phyloP scores from a whole-genome alignment of 495 filamentous ascomycete species.

The Friedmanniomyces simplex region DNA sequence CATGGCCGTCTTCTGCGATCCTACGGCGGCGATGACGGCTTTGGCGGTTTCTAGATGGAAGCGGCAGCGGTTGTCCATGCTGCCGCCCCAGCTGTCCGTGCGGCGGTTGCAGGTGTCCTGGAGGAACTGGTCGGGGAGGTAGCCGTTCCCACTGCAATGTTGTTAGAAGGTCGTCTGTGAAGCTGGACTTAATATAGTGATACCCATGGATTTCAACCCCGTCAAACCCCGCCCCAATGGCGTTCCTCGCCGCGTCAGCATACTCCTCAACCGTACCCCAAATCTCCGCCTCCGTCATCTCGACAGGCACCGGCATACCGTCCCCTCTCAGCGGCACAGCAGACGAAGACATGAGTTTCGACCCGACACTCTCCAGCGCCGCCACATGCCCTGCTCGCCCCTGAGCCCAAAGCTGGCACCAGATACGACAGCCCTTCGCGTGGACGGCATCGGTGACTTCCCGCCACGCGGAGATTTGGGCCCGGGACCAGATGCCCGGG shows the following conservation, averaged over 20 bases:
- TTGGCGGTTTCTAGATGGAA: constrained; percentile 52
- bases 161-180: not conserved
- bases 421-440: constrained; percentile 51
- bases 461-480: constrained; percentile 53
- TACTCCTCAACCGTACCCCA: constrained; percentile 44
- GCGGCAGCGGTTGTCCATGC: constrained; percentile 54
- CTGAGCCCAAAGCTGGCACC: constrained; percentile 54
- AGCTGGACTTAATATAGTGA: not conserved
- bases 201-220: constrained; percentile 57
- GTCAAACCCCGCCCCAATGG: constrained; percentile 61
- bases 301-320: constrained; percentile 35
- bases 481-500: constrained; percentile 52
- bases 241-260: constrained; percentile 50
- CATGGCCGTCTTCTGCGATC: constrained; percentile 50
- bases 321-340: not conserved
- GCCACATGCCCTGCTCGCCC: constrained; percentile 44
- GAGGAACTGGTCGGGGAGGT: constrained; percentile 61
- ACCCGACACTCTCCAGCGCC: constrained; percentile 35
- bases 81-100: constrained; percentile 58
- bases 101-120: constrained; percentile 53
- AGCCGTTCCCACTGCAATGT: constrained; percentile 31
- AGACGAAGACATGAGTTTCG: constrained; percentile 1
- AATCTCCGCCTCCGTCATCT: constrained; percentile 49
- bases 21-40: constrained; percentile 52
- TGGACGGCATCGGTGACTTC: constrained; percentile 56